Base-by-base conservation (phyloP, 176 grass and related monocot species). In the Cenchrus purpureus region DNA sequence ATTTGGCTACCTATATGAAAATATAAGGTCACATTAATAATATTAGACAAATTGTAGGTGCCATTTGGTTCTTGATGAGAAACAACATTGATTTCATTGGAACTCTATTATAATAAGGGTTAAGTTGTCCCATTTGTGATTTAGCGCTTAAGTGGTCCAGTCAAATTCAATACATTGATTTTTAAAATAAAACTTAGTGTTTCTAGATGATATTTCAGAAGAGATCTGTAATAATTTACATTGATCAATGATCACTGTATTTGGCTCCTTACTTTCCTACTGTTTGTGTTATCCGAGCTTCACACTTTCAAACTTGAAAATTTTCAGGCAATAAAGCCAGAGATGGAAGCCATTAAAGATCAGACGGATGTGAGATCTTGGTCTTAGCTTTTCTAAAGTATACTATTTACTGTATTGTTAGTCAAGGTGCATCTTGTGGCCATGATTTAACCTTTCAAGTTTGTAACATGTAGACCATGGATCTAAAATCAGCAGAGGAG, bases 321-420 rank as follows among this genome's bases (percentile, higher is more conserved):
- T 78, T 71, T 90, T 49, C 86, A 99, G 97, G 74, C 25, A 81
- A 62, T 99, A 92, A 86, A 43, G 50, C 90, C 97, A 67, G 93
- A 99, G 78, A 73, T 99, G 77, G 90, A 99, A 63, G 75, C 86
- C 68, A 85, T 99, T 19, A 92, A 94, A 65, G 77, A 84, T 6
- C 45, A 87, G 72, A 92, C 82, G 66, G 68, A 94, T 94, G 97
- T 96, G 89, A 78, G 89, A 45, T 78, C 76, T 58, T 85, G 50
- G 62, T 76, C 56, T 80, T 89, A 50, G 54, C 42, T 44, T 79
- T 17, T 71, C 32, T 78, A 83, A 37, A 73, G 11, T 77, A 77
- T 77, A 71, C 25, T 76, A 31, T 82, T 9, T 85, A 82, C 70
- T 83, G 32, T 67, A 68, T 31, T 79, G 49, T 86, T 74, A 81